Evolutionary conservation across 805 yeast species (phyloP), one percentile per base, ranked within the genome.

Genomic region (Yarrowia hollandica): DNA sequence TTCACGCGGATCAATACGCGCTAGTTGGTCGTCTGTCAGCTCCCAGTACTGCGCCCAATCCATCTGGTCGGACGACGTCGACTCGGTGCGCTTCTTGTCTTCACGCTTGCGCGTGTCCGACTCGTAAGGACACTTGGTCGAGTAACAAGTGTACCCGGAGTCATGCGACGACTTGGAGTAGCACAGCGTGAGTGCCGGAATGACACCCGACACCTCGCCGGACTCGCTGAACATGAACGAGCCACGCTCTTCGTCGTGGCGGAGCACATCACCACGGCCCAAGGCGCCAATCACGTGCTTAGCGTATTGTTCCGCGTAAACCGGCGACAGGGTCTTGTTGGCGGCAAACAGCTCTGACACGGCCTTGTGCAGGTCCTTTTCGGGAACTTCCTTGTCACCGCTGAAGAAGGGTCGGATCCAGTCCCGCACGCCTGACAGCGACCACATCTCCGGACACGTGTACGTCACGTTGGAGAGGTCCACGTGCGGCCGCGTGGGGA

Each of bases 1-100:
- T 59, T 82, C 81, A 10, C 71, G 60, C 39, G 60, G 63, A n/a
- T 63, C 63, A 12, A 70, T 42, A 25, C 62, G 64, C 1, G 41
- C 60, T 44, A 69, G 60, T 26, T 59, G 44, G 19, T 62, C 68
- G 7, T 67, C 68, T 9, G 50, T 52, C 1, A 64, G 34, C 11
- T 58, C 60, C 72, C 72, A 72, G 48, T 54, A 64, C 10, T 61
- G 48, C 7, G 67, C 66, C 69, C 69, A 66, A 37, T 70, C 71
- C 60, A 52, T 48, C 28, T 25, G 44, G 34, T 55, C 59, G 1
- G 38, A 30, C 2, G 37, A 23, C 0, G 50, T 21, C 3, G 59
- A 38, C 39, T 28, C 38, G 18, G 30, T 18, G 23, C 30, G 50
- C 12, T 39, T 30, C 23, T 39, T 35, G 5, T 25, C 44, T 19